Base-by-base conservation (phyloP, 495 filamentous ascomycete genomes). In the Pyrenopolyporus hunteri region DNA sequence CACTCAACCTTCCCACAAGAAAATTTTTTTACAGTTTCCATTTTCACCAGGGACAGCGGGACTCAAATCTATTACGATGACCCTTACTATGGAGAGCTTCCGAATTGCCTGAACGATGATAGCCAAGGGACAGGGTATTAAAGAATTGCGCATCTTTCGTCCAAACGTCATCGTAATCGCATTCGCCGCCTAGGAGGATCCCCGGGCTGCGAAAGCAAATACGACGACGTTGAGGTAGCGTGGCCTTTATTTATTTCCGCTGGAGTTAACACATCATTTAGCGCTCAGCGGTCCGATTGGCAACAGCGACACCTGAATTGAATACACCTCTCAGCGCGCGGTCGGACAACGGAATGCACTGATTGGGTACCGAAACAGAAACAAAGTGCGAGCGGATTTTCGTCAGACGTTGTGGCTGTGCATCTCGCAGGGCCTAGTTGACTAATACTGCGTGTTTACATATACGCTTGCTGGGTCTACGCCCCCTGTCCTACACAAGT, bases 371-470 rank as follows among this genome's bases (percentile, higher is more conserved):
- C 54, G 42, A 51, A 60, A 52, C 63, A 66, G 37, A 50, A 42
- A 57, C 70, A 69, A 69, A 67, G 70, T 73, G 70, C 70, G 70
- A 73, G 44, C 11, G 36, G 14, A 62, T 64, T 60, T 31, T 59
- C 35, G 35, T 57, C 59, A 59, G 57, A 70, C 68, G 63, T 64
- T 71, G 70, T 69, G 65, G 68, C 63, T 65, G 57, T 62, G 68
- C 29, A 33, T 33, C 13, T 23, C 43, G 37, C 26, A 28, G 40
- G 33, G 23, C 17, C 13, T 9, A n/a, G 29, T 50, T 67, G 60
- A 59, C 67, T 60, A 68, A 66, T 59, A 37, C 49, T 22, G 23
- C 11, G 22, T 37, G 33, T 29, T 20, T 42, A 28, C 26, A 29
- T 13, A 46, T 13, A 9, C 22, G 17, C 43, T 33, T 33, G 37